Percentiles rank a stretch among this genome's conserved stretches.
Conservation (phyloP, 768 basidiomycete species). For the Hortiboletus flavorubellus region DNA sequence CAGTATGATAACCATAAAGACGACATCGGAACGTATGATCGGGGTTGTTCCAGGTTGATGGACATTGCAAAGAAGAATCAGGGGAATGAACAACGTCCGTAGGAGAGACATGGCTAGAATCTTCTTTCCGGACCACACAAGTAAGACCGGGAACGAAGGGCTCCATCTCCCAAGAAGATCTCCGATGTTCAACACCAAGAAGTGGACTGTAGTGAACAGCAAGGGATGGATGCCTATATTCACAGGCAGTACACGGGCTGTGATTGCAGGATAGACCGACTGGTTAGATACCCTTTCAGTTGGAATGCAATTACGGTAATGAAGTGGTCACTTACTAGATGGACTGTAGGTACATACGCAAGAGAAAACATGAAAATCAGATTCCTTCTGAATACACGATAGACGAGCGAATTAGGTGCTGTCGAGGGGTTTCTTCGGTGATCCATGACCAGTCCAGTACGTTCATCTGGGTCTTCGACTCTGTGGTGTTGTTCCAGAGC, state of each 20-base stretch:
- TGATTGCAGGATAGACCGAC: neutral
- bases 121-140: slow-evolving; percentile 36
- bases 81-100: neutral
- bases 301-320: neutral
- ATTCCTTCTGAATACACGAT: neutral
- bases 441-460: neutral
- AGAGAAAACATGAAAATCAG: neutral
- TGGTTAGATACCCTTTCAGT: neutral
- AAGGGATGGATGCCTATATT: neutral
- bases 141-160: slow-evolving; percentile 77
- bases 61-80: slow-evolving; percentile 46
- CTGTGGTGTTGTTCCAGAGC: neutral
- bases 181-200: slow-evolving; percentile 69
- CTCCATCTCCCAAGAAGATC: slow-evolving; percentile 64
- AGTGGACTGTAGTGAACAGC: slow-evolving; percentile 49
- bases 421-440: neutral
- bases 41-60: slow-evolving; percentile 40
- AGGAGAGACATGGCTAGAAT: slow-evolving; percentile 4
- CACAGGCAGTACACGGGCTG: neutral
- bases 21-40: slow-evolving; percentile 68
- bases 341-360: neutral
- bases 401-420: neutral
- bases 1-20: slow-evolving; percentile 71
- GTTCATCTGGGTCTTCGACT: neutral
- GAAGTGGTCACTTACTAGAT: neutral